Percentiles rank a stretch among this genome's conserved stretches.
Evolutionary conservation across 139 green algal species (phyloP).

Genomic region (Chlamydomonas schloesseri): DNA sequence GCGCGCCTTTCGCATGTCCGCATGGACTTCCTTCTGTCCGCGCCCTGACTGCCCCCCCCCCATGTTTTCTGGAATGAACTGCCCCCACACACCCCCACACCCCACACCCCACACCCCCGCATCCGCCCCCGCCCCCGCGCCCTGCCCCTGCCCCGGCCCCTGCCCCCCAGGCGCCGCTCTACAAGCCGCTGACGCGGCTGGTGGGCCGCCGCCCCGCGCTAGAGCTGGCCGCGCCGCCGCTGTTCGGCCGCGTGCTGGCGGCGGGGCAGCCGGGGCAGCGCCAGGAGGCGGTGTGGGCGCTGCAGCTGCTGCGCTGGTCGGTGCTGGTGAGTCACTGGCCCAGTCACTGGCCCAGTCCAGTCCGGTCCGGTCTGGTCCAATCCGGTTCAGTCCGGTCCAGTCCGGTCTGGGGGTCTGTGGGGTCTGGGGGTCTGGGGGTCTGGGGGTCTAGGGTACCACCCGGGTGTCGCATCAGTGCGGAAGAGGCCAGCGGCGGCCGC

Average conservation of each 20-base stretch:
- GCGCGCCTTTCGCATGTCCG: no score
- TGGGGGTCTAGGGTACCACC: no score
- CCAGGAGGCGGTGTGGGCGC: constrained; percentile 68
- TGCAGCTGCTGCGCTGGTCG: constrained; percentile 72
- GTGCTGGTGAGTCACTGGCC: constrained; percentile 42
- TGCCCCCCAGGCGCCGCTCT: constrained; percentile 53
- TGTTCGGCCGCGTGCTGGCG: constrained; percentile 51
- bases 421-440: no score
- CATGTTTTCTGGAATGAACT: no score
- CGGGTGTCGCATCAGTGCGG: neutral
- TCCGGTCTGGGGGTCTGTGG: no score
- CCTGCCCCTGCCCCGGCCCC: neutral
- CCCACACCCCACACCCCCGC: neutral
- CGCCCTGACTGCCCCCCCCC: no score
- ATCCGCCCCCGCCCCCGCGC: no score
- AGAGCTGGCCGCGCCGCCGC: constrained; percentile 59
- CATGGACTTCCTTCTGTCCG: no score
- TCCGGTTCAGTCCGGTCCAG: no score
- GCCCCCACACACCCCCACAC: no score
- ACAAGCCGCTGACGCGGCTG: constrained; percentile 59
- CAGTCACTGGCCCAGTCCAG: no score
- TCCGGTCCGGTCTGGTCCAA: no score
- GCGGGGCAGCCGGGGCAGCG: constrained; percentile 37
- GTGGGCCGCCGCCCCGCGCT: constrained; percentile 61
- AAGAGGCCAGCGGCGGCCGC: neutral